phyloP scores from a whole-genome alignment of 2,329 filamentous ascomycete species.

The Calonectria honghensis region DNA sequence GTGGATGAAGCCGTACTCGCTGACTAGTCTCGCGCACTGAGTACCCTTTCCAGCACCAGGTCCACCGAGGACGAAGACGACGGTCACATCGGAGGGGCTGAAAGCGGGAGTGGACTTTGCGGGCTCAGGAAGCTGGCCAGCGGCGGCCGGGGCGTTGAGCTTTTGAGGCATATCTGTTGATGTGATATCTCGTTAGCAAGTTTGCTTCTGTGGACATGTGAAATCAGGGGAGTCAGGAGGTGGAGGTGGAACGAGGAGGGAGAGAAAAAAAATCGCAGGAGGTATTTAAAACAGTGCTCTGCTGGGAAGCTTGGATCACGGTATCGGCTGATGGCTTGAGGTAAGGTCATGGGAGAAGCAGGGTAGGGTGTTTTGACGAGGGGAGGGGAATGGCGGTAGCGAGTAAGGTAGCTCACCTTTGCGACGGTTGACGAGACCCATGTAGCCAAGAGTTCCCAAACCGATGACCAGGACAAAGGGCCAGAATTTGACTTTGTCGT shows the following conservation, averaged over 20 bases:
- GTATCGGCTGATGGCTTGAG: slow-evolving; percentile 40
- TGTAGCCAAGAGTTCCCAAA: slow-evolving; percentile 69
- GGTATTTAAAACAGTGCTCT: slow-evolving; percentile 24
- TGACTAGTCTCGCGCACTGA: slow-evolving; percentile 91
- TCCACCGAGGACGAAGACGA: slow-evolving; percentile 96
- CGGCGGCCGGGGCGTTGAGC: slow-evolving; percentile 43
- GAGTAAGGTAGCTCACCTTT: slow-evolving; percentile 63
- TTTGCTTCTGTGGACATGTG: slow-evolving; percentile 17
- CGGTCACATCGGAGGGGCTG: slow-evolving; percentile 85
- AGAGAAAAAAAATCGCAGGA: slow-evolving; percentile 24
- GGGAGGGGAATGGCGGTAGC: slow-evolving; percentile 34
- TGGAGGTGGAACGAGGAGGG: slow-evolving; percentile 27
- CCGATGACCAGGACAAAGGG: slow-evolving; percentile 72
- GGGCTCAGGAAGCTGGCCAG: slow-evolving; percentile 64
- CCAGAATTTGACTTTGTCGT: slow-evolving; percentile 72
- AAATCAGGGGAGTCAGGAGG: slow-evolving; percentile 31
- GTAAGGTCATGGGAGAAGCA: slow-evolving; percentile 32
- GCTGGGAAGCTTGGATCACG: slow-evolving; percentile 38
- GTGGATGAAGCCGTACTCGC: slow-evolving; percentile 93
- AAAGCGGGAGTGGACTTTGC: slow-evolving; percentile 80
- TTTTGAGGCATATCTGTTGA: slow-evolving; percentile 42
- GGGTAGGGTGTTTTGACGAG: slow-evolving; percentile 22
- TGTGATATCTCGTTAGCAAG: slow-evolving; percentile 27
- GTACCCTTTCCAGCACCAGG: slow-evolving; percentile 98
- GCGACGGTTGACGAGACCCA: slow-evolving; percentile 69